Conservation (phyloP, 495 filamentous ascomycete species). For the Emericellopsis terricola region DNA sequence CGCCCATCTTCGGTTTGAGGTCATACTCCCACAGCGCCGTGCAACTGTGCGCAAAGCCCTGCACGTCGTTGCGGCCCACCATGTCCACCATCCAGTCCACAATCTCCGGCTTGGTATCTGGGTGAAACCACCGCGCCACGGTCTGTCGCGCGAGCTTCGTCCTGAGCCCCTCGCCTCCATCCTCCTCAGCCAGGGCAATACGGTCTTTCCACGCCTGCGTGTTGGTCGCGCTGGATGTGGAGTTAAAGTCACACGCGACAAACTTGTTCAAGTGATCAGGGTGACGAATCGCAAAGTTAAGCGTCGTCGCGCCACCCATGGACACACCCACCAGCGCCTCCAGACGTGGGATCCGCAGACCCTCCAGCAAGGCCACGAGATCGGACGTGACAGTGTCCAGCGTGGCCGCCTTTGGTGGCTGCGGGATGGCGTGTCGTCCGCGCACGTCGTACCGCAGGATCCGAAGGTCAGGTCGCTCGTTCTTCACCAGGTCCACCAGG, state of each 20-base stretch:
- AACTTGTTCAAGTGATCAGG: constrained; percentile 39
- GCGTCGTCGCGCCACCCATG: constrained; percentile 57
- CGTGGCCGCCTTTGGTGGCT: constrained; percentile 20
- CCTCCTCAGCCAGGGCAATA: constrained; percentile 43
- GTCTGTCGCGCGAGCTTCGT: constrained; percentile 45
- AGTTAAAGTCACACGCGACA: constrained; percentile 65
- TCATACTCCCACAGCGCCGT: constrained; percentile 64
- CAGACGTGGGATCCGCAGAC: constrained; percentile 40
- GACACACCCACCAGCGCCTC: constrained; percentile 52
- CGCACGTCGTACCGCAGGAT: constrained; percentile 56
- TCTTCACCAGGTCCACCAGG: constrained; percentile 40
- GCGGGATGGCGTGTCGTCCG: constrained; percentile 36
- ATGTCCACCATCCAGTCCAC: constrained; percentile 32
- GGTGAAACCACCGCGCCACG: constrained; percentile 58
- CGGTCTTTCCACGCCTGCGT: constrained; percentile 60
- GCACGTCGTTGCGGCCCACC: constrained; percentile 43
- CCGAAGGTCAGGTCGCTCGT: constrained; percentile 42
- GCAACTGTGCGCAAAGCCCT: constrained; percentile 50
- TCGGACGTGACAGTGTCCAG: constrained; percentile 51
- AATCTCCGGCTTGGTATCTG: constrained; percentile 32
- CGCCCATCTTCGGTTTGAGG: constrained; percentile 42
- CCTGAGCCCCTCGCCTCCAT: constrained; percentile 25
- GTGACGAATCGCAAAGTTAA: constrained; percentile 51
- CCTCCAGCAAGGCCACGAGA: constrained; percentile 36
- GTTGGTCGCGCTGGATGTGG: constrained; percentile 46